These are phyloP conservation scores for Panaeolus papilionaceus DNA, from an alignment of 768 basidiomycete genomes.

Conservation along the genomic window DNA sequence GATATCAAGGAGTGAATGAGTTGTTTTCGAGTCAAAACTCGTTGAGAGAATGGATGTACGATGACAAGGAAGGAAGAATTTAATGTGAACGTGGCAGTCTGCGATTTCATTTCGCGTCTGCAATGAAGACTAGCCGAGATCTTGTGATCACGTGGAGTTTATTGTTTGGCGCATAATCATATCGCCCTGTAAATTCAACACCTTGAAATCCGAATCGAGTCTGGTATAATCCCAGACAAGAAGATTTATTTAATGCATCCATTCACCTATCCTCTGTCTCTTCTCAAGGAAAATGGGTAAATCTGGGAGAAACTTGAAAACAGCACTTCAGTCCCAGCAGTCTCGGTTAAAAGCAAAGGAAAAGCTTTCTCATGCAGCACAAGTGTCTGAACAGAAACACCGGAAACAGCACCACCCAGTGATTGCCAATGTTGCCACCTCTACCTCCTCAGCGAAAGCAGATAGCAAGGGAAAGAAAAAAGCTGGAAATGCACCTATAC, in stretches of 20 bases:
- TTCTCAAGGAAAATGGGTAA: constrained; percentile 43
- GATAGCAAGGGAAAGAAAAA: constrained; percentile 45
- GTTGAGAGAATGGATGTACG: constrained; percentile 14
- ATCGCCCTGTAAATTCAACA: constrained; percentile 11
- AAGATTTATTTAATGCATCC: constrained; percentile 1
- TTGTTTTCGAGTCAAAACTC: background rate
- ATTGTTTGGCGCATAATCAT: constrained; percentile 14
- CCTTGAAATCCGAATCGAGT: constrained; percentile 20
- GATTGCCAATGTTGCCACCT: constrained; percentile 11
- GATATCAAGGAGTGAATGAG: constrained; percentile 2
- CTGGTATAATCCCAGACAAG: background rate
- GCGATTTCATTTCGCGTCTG: constrained; percentile 15
- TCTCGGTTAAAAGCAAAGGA: constrained; percentile 66
- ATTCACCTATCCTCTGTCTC: background rate
- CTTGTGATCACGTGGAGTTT: constrained; percentile 32
- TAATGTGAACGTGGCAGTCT: constrained; percentile 35
- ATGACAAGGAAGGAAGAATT: constrained; percentile 20
- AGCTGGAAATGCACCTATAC: constrained; percentile 30
- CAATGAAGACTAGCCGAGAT: constrained; percentile 1
- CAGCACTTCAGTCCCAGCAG: constrained; percentile 74
- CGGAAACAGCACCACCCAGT: background rate
- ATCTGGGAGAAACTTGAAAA: constrained; percentile 65
- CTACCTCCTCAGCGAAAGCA: constrained; percentile 18
- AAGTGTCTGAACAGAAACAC: constrained; percentile 53
- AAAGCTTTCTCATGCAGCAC: constrained; percentile 56